Evolutionary conservation across 495 filamentous ascomycete genomes (phyloP), one percentile per base, ranked within the genome.

Genomic region (Penicillium silybi): DNA sequence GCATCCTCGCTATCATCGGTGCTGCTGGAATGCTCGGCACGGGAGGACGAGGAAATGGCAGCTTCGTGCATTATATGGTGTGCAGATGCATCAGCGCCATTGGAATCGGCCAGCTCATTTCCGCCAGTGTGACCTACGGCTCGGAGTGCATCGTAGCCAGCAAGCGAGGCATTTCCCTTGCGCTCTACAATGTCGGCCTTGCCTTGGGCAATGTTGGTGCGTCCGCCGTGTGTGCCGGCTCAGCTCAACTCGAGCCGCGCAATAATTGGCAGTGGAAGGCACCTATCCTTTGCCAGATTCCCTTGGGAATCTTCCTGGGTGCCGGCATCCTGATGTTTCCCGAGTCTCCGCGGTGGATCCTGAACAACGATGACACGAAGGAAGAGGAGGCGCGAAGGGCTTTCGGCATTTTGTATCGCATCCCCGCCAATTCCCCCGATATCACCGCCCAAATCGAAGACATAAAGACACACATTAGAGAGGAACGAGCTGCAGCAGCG

Each of bases 201-300:
- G 63, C 63, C 1, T 9, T 66, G 50, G 65, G 65, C 1, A 66
- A 64, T 34, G 45, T 62, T 35, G 54, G 57, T 3, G 56, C 63
- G 4, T 48, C 48, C 1, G 65, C 65, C 0, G 65, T 68, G 2
- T 68, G 65, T 45, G 60, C 60, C 0, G 63, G 57, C 6, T 64
- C 65, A 25, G 53, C 64, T 0, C 50, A 44, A 13, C 50, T 65
- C 1, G 59, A 59, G 19, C 45, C 54, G 0, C 45, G 27, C 0
- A 66, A 66, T 38, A 48, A 66, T 15, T 66, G 63, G 63, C 57
- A 65, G 11, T 68, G 65, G 65, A 66, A 68, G 34, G 64, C 60
- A 1, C 65, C 65, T 0, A 68, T 68, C 18, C 32, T 66, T 10
- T 64, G 60, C 9, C 65, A 68, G 39, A 66, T 68, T 17, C 65